Evolutionary conservation across 2,329 filamentous ascomycete species (phyloP), one percentile per base, ranked within the genome.

Genomic region (Orbilia quercus): DNA sequence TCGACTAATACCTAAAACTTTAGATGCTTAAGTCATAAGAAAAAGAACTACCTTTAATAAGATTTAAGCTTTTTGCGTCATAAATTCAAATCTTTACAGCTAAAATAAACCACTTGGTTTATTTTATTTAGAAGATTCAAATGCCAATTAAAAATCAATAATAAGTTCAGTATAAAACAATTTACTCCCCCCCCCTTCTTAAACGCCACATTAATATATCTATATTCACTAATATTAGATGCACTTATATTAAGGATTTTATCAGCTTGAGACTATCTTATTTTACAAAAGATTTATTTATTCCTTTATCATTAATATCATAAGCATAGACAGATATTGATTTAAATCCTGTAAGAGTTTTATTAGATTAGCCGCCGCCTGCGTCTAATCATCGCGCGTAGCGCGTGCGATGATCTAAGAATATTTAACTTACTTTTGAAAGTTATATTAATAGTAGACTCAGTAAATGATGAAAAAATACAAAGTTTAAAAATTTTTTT

Each of bases 401-500:
- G 28, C 28, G 28, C 28, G 28, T 31, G 28, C 28, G 28, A 31
- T 54, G 51, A 20, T 54, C 36, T 54, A 54, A 38, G 31, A 48
- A 23, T 36, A 57, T 34, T 36, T 22, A 57, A 57, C 42, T 57
- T 57, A 57, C 42, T 6, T 57, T 34, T 25, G 59, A 45, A 57
- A 34, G 20, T 48, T 48, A 57, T 57, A 57, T 62, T 71, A 55
- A 62, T 72, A 74, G 58, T 53, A 74, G 55, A 60, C 59, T 51
- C 62, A 45, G 51, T 64, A 75, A 51, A 54, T 54, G 48, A 47
- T 55, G 53, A 57, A 36, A 74, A 74, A 74, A 63, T 62, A 70
- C 54, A 71, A 44, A 62, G 53, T 75, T 75, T 71, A 71, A 64
- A 71, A 71, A 65, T 50, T 64, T 71, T 75, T 65, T 71, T 65